Evolutionary conservation across 441 rosid species (phyloP).

Genomic region (Adansonia madagascariensis): DNA sequence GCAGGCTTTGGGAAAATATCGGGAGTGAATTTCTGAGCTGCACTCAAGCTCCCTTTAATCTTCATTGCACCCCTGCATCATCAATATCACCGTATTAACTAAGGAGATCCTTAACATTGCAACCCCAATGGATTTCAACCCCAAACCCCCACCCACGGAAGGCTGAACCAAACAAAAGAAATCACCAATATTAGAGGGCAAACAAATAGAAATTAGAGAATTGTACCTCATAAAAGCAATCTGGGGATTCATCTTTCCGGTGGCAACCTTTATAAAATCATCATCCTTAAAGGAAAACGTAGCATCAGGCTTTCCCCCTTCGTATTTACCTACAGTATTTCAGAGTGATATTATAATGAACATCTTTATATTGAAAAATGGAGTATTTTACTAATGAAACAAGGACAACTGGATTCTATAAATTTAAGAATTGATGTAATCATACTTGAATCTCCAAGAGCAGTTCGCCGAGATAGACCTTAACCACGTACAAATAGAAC

Average conservation of each 20-base stretch:
- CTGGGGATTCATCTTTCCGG: conserved; percentile 91
- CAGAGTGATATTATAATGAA: not conserved
- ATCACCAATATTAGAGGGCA: not conserved
- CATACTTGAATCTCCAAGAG: not conserved
- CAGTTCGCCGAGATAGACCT: not conserved
- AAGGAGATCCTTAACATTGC: not conserved
- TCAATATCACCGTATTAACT: conserved; percentile 18
- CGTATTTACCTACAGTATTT: conserved; percentile 58
- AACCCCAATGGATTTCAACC: not conserved
- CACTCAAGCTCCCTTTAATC: conserved; percentile 89
- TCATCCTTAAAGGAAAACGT: conserved; percentile 84
- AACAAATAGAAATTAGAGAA: not conserved
- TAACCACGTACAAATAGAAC: not conserved
- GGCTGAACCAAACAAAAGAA: not conserved
- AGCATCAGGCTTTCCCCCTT: conserved; percentile 92
- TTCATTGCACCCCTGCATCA: conserved; percentile 87
- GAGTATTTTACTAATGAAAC: not conserved
- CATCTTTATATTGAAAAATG: not conserved
- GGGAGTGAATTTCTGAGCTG: conserved; percentile 93
- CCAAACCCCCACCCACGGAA: not conserved
- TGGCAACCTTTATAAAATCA: conserved; percentile 85
- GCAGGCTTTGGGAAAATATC: conserved; percentile 96
- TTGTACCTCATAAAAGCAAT: conserved; percentile 86
- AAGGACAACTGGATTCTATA: not conserved
- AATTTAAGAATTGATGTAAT: not conserved